phyloP scores from a whole-genome alignment of 805 yeast species.

The Soucietia sequanensis region DNA sequence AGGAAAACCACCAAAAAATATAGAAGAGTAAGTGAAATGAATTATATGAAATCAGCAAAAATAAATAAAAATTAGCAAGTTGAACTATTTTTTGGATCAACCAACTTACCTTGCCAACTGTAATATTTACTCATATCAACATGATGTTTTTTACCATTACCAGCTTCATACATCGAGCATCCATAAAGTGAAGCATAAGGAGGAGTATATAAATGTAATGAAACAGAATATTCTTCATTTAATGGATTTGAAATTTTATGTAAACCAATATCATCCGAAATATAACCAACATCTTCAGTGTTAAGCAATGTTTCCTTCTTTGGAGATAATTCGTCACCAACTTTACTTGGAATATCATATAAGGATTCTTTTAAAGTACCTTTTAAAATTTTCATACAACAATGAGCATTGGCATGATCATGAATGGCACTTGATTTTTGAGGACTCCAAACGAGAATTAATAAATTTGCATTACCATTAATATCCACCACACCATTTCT shows the following conservation, averaged over 20 bases:
- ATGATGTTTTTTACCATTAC: constrained; percentile 48
- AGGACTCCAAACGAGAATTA: constrained; percentile 71
- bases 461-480: constrained; percentile 66
- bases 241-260: constrained; percentile 58
- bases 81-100: constrained; percentile 22
- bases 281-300: constrained; percentile 57
- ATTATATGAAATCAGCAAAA: too few relatives aligned
- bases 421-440: constrained; percentile 63
- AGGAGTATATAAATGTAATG: constrained; percentile 73
- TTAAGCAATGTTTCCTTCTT: constrained; percentile 25
- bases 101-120: constrained; percentile 56
- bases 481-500: constrained; percentile 75
- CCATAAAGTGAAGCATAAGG: constrained; percentile 68
- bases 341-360: constrained; percentile 47
- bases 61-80: constrained; percentile 14
- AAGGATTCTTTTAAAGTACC: constrained; percentile 59
- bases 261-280: constrained; percentile 62
- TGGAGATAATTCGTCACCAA: constrained; percentile 22
- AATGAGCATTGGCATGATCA: constrained; percentile 76
- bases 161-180: constrained; percentile 49
- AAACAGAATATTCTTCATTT: constrained; percentile 46
- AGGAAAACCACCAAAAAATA: too few relatives aligned
- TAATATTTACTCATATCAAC: constrained; percentile 60
- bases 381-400: constrained; percentile 66
- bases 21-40: too few relatives aligned